A percentile compares a stretch with the other conserved stretches of the same genome.
phyloP scores from a whole-genome alignment of 768 basidiomycete genomes.

The Naganishia vishniacii region DNA sequence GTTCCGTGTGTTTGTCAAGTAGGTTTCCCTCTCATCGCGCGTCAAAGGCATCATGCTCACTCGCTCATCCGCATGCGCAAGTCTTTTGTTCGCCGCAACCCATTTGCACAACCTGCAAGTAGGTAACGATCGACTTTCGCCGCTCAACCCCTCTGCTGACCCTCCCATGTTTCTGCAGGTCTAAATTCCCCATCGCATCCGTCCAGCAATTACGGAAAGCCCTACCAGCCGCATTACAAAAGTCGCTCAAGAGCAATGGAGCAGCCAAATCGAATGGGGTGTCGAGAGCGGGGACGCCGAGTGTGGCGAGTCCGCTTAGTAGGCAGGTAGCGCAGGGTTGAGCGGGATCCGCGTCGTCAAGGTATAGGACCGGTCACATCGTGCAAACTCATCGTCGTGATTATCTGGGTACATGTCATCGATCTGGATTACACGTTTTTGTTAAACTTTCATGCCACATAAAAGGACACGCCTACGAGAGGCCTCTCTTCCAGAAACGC shows the following conservation, averaged over 20 bases:
- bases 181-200: constrained; percentile 15
- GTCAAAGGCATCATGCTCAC: background rate
- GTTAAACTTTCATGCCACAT: too few relatives aligned
- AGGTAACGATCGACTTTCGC: constrained; percentile 45
- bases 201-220: constrained; percentile 16
- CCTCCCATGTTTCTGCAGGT: background rate
- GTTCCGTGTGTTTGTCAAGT: constrained; percentile 98
- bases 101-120: constrained; percentile 91
- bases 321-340: background rate
- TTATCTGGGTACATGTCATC: too few relatives aligned
- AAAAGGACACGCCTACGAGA: too few relatives aligned
- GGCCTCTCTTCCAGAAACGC: too few relatives aligned
- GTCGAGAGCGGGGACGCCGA: constrained; percentile 7
- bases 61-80: constrained; percentile 45
- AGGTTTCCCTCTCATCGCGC: constrained; percentile 47
- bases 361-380: too few relatives aligned
- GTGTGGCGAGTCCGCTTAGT: constrained; percentile 5
- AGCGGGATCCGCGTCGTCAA: background rate
- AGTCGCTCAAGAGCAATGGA: background rate
- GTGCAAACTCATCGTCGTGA: too few relatives aligned
- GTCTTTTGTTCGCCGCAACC: constrained; percentile 92
- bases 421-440: too few relatives aligned
- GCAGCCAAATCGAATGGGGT: background rate
- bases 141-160: background rate
- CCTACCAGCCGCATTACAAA: constrained; percentile 3